Evolutionary conservation across 306 rosid genomes (phyloP).

Genomic region (Cicer chorassanicum): DNA sequence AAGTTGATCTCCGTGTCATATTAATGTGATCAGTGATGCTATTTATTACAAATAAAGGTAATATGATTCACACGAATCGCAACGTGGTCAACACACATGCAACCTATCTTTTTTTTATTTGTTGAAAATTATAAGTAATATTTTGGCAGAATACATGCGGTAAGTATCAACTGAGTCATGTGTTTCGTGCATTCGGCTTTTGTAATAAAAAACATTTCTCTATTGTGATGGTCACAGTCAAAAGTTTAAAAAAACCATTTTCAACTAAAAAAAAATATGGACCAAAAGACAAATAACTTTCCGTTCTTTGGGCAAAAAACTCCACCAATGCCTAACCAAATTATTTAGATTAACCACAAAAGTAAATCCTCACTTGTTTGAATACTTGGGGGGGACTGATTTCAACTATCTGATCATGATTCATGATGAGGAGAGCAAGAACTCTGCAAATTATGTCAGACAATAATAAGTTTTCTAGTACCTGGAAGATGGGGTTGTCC

Average conservation of each 20-base stretch:
- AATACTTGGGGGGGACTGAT: conserved; percentile 48
- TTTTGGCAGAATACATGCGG: too few species aligned
- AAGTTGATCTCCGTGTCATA: conserved; percentile 31
- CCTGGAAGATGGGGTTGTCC: conserved; percentile 46
- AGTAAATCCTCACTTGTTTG: conserved; percentile 57
- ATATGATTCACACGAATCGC: too few species aligned
- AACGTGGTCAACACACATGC: too few species aligned
- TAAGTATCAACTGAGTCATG: too few species aligned
- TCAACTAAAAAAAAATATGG: neutral
- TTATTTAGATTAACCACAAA: conserved; percentile 45
- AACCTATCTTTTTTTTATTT: too few species aligned
- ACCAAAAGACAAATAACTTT: conserved; percentile 9
- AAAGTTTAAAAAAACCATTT: neutral
- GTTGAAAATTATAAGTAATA: too few species aligned
- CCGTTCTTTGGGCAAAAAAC: conserved; percentile 40
- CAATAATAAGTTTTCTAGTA: conserved; percentile 47
- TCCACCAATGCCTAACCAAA: conserved; percentile 47
- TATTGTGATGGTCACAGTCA: neutral
- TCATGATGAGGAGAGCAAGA: conserved; percentile 56
- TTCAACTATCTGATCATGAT: conserved; percentile 58
- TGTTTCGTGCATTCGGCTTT: too few species aligned
- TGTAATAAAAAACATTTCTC: too few species aligned
- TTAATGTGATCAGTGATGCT: neutral
- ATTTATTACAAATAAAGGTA: too few species aligned
- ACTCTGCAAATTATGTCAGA: conserved; percentile 55